Percentiles rank a stretch among this genome's conserved stretches.
These are phyloP conservation scores for Aspergillus uvarum DNA, from an alignment of 2,329 filamentous ascomycete genomes.

Conservation along the genomic window DNA sequence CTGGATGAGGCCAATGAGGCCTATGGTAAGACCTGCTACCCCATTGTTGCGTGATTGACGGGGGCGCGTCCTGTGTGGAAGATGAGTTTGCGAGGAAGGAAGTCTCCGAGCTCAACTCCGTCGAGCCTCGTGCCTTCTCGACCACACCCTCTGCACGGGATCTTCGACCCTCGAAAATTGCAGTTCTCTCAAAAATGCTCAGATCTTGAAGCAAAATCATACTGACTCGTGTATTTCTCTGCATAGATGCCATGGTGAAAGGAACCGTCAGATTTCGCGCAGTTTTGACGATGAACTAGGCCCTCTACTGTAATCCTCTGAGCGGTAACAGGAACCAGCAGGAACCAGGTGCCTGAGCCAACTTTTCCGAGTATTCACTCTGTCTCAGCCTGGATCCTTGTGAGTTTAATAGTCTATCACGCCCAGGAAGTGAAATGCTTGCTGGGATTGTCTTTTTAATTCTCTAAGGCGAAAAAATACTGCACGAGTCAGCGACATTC, in stretches of 20 bases:
- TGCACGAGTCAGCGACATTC: background rate
- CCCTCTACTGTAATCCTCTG: background rate
- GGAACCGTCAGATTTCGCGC: constrained; percentile 19
- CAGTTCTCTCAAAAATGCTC: background rate
- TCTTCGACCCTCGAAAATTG: background rate
- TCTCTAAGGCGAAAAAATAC: background rate
- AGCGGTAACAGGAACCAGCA: background rate
- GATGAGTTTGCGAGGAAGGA: background rate
- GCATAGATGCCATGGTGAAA: constrained; percentile 49
- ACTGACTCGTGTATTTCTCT: background rate
- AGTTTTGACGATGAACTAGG: background rate
- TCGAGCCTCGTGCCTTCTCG: background rate
- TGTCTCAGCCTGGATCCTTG: background rate
- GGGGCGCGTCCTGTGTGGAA: background rate
- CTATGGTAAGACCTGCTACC: constrained; percentile 39
- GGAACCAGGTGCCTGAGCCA: background rate
- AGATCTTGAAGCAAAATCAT: background rate
- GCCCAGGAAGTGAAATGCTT: background rate
- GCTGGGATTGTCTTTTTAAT: background rate
- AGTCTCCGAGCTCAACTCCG: too few relatives aligned
- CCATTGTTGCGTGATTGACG: background rate
- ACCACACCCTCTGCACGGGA: background rate
- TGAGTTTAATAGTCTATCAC: too few relatives aligned
- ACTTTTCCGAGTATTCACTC: background rate
- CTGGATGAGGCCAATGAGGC: constrained; percentile 45